Evolutionary conservation across 495 filamentous ascomycete species (phyloP).

Genomic region (Annulohypoxylon nitens): DNA sequence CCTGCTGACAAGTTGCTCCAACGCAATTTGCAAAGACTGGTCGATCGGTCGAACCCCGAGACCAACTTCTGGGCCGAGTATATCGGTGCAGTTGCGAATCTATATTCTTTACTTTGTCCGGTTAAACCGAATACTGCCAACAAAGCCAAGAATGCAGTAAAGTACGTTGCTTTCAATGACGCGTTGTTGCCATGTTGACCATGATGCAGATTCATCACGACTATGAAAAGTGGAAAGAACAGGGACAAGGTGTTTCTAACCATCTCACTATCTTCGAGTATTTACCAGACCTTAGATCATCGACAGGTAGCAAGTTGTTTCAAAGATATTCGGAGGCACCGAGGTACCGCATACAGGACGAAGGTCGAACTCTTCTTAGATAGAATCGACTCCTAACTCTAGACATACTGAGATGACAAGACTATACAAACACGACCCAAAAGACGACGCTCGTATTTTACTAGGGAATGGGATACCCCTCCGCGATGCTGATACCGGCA

Average conservation of each 20-base stretch:
- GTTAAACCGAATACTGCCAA: slow-evolving; percentile 46
- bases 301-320: slow-evolving; percentile 49
- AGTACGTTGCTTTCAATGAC: slow-evolving; percentile 44
- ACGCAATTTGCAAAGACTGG: slow-evolving; percentile 54
- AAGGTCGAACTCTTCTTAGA: slow-evolving; percentile 45
- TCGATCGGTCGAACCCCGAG: slow-evolving; percentile 50
- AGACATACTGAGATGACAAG: slow-evolving; percentile 26
- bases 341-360: slow-evolving; percentile 44
- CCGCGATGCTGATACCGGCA: slow-evolving; percentile 45
- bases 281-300: slow-evolving; percentile 41
- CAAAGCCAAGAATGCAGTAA: slow-evolving; percentile 46
- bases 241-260: slow-evolving; percentile 51
- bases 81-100: slow-evolving; percentile 55
- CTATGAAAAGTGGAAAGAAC: slow-evolving; percentile 43
- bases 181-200: slow-evolving; percentile 14
- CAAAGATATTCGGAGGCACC: slow-evolving; percentile 49
- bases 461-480: slow-evolving; percentile 32
- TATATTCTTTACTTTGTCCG: slow-evolving; percentile 53
- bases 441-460: slow-evolving; percentile 32
- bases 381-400: slow-evolving; percentile 41
- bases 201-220: slow-evolving; percentile 48
- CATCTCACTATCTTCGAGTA: slow-evolving; percentile 47
- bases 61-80: slow-evolving; percentile 61
- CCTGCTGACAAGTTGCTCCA: slow-evolving; percentile 61
- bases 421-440: slow-evolving; percentile 36